These are phyloP conservation scores for Tricholomella constricta DNA, from an alignment of 768 basidiomycete genomes.

Conservation along the genomic window DNA sequence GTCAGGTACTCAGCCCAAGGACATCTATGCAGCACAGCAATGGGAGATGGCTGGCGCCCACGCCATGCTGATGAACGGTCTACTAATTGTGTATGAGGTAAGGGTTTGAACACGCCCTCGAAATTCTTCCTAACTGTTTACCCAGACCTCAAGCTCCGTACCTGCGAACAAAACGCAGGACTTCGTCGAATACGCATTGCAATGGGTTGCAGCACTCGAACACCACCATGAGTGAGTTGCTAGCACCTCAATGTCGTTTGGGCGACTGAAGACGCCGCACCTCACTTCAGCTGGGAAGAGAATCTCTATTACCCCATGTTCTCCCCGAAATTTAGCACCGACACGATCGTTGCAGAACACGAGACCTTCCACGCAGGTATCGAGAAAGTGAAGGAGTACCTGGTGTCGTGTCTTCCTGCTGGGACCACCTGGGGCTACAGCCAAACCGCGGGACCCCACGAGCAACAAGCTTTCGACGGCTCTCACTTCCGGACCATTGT, in stretches of 20 bases:
- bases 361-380: conserved; percentile 18
- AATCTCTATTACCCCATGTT: conserved; percentile 19
- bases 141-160: conserved; percentile 10
- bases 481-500: conserved; percentile 8
- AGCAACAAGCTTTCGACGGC: conserved; percentile 13
- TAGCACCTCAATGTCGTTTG: neutral
- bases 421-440: conserved; percentile 20
- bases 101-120: neutral
- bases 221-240: conserved; percentile 19
- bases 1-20: conserved; percentile 15
- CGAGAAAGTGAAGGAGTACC: conserved; percentile 18
- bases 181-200: conserved; percentile 20
- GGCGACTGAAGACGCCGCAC: neutral
- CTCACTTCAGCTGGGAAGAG: conserved; percentile 19
- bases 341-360: conserved; percentile 19
- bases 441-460: conserved; percentile 9
- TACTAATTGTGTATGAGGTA: conserved; percentile 19
- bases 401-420: conserved; percentile 20
- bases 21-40: conserved; percentile 18
- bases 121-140: neutral
- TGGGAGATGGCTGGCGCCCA: conserved; percentile 24
- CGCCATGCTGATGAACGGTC: conserved; percentile 16
- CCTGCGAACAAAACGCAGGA: conserved; percentile 7
- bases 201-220: conserved; percentile 18
- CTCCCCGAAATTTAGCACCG: conserved; percentile 19